phyloP scores from a whole-genome alignment of 306 rosid species.

The Cicer judaicum region DNA sequence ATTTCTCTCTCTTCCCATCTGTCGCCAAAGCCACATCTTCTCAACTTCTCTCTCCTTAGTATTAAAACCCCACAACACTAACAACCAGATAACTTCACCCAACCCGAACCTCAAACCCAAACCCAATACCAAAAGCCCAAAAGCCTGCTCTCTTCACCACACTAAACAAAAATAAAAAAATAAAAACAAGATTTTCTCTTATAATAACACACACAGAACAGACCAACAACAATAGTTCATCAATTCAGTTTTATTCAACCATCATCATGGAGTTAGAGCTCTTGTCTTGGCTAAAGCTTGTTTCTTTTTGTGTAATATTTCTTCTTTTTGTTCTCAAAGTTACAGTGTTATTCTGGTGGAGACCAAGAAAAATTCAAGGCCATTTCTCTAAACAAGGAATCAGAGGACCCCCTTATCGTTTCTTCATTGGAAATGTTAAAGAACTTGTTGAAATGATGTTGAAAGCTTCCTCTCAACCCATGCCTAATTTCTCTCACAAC shows the following conservation, averaged over 20 bases:
- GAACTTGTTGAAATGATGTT: conserved; percentile 85
- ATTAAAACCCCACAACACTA: conserved; percentile 65
- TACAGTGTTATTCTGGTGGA: conserved; percentile 79
- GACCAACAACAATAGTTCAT: not conserved
- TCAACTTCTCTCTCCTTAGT: conserved; percentile 29
- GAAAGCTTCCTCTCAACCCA: conserved; percentile 86
- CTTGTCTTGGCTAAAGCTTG: conserved; percentile 56
- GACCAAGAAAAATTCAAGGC: conserved; percentile 70
- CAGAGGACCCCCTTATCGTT: conserved; percentile 92
- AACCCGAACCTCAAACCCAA: not conserved
- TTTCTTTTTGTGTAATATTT: conserved; percentile 38
- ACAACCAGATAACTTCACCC: conserved; percentile 52
- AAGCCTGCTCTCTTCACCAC: conserved; percentile 46
- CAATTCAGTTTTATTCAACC: not conserved
- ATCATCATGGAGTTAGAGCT: conserved; percentile 51
- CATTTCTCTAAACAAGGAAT: conserved; percentile 90
- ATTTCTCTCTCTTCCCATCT: conserved; percentile 39
- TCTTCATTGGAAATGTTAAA: conserved; percentile 91
- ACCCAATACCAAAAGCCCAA: conserved; percentile 23
- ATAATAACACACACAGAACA: not conserved
- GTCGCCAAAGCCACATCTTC: conserved; percentile 33
- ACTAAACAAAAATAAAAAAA: not conserved
- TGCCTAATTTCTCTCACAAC: conserved; percentile 85
- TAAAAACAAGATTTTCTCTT: not conserved
- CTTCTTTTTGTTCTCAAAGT: conserved; percentile 52